Evolutionary conservation across 1,284 basidiomycete genomes (phyloP).

Genomic region (Ganoderma leucocontextum): DNA sequence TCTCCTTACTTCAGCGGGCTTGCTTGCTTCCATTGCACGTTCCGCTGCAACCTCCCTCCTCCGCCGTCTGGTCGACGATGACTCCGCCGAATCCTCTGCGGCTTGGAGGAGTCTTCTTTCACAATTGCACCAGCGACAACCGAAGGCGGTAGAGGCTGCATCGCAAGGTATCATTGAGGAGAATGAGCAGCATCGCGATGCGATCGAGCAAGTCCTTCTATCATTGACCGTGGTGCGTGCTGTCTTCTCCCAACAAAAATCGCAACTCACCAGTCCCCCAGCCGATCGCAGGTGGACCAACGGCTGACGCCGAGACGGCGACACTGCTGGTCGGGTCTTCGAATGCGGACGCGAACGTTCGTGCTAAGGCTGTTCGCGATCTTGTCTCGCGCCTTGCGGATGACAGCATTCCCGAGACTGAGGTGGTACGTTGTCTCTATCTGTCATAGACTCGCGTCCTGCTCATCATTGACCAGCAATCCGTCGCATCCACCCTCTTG

Average conservation of each 20-base stretch:
- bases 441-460: neutral
- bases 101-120: conserved; percentile 27
- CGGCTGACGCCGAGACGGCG: conserved; percentile 32
- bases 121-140: conserved; percentile 50
- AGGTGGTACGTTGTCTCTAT: conserved; percentile 49
- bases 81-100: neutral
- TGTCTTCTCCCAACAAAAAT: neutral
- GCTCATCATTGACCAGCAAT: conserved; percentile 9
- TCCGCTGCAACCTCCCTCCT: conserved; percentile 56
- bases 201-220: conserved; percentile 58
- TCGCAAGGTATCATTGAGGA: conserved; percentile 50
- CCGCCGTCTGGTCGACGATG: conserved; percentile 36
- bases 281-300: conserved; percentile 7
- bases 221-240: conserved; percentile 61
- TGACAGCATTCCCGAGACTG: conserved; percentile 42
- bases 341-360: conserved; percentile 57
- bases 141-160: conserved; percentile 52
- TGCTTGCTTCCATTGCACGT: conserved; percentile 51
- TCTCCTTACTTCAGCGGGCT: conserved; percentile 50
- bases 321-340: conserved; percentile 63
- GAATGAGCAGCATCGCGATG: conserved; percentile 47
- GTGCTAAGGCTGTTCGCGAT: conserved; percentile 59
- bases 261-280: neutral
- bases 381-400: conserved; percentile 51
- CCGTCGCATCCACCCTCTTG: conserved; percentile 21